Evolutionary conservation across 257 asterid species (phyloP), one percentile per base, ranked within the genome.

Genomic region (Lithospermum erythrorhizon): DNA sequence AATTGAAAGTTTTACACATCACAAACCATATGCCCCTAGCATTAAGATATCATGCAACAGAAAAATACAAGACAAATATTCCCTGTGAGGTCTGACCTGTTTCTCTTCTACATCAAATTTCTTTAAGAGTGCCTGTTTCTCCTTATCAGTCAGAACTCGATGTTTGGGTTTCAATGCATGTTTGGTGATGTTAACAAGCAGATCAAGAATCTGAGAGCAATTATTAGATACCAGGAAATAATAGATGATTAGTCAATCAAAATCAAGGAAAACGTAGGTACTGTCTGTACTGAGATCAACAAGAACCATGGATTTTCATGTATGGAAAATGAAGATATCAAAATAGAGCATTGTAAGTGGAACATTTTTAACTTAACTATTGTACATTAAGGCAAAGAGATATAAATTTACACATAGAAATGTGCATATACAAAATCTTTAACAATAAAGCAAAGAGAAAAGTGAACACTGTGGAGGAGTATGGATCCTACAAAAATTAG

Each of bases 81-180:
- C 25, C 54, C 13, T 17, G 27, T 25, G 54, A 51, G 23, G 35
- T 23, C 81, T 47, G 59, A 84, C 98, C 98, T 91, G 98, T 63
- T 84, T 82, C 76, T 84, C 98, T 54, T 78, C 83, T 69, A 91
- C 62, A 78, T 73, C 86, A 73, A 76, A 84, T 74, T 88, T 77
- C 70, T 78, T 70, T 19, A 91, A 87, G 22, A 91, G 80, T 29
- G 69, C 70, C 64, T 74, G 69, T 60, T 87, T 91, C 79, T 91
- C 98, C 59, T 61, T 69, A 11, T 79, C 66, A 22, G 82, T 75
- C 55, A 91, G 85, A 67, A 91, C 64, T 65, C 76, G 90, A 73
- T 91, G 98, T 65, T 82, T 84, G 53, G 98, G 98, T 82, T 84
- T 88, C 79, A 89, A 75, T 7, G 73, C 90, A 35, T 91, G 98